Evolutionary conservation across 805 yeast genomes (phyloP).

Genomic region (Nakazawaea molendinolei): DNA sequence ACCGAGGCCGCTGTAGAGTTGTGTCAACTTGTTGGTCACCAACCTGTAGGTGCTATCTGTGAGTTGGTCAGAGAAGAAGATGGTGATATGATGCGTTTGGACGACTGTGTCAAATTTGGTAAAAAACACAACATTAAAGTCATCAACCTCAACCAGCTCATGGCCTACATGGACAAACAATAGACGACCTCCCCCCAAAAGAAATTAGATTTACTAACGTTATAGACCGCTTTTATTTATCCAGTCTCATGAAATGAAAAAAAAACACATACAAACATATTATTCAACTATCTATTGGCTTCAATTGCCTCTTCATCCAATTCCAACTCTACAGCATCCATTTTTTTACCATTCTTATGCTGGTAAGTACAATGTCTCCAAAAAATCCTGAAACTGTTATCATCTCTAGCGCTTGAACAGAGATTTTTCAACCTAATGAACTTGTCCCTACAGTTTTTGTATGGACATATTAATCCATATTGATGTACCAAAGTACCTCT

Average conservation of each 20-base stretch:
- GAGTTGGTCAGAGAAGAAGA: constrained; percentile 91
- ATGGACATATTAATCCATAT: constrained; percentile 9
- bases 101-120: constrained; percentile 74
- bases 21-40: constrained; percentile 66
- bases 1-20: constrained; percentile 96
- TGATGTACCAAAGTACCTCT: neutral
- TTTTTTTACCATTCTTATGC: constrained; percentile 8
- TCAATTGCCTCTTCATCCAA: constrained; percentile 1
- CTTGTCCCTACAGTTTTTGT: constrained; percentile 3
- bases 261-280: too few species aligned
- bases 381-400: constrained; percentile 5
- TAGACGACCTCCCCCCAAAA: too few species aligned
- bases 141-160: constrained; percentile 73
- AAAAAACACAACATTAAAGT: constrained; percentile 55
- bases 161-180: constrained; percentile 37
- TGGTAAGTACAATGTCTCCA: constrained; percentile 10
- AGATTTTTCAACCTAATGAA: constrained; percentile 5
- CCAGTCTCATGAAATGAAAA: too few species aligned
- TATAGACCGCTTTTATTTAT: too few species aligned
- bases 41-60: constrained; percentile 88
- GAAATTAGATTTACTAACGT: too few species aligned
- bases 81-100: constrained; percentile 91
- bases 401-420: neutral
- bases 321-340: neutral
- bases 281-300: neutral